Conservation (phyloP, 352 stramenopile species). For the Globisporangium alternatum region DNA sequence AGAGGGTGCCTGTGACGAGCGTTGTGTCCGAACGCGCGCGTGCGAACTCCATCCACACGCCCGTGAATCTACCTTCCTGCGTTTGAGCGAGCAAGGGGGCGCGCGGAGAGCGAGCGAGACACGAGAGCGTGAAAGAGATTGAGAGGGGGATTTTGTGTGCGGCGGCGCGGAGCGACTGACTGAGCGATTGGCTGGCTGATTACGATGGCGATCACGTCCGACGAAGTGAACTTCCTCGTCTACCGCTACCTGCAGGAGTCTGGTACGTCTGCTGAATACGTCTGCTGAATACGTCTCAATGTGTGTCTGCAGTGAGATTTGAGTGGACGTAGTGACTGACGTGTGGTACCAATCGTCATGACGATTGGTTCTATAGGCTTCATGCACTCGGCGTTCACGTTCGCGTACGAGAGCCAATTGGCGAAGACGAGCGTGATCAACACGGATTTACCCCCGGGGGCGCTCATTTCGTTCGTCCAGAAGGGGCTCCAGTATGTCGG, state of each 20-base stretch:
- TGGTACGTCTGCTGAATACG: conserved; percentile 38
- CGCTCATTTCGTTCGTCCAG: conserved; percentile 98
- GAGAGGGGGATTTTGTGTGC: background rate
- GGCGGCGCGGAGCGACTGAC: background rate
- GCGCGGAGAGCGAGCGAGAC: background rate
- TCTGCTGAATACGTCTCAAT: background rate
- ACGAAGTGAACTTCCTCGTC: conserved; percentile 98
- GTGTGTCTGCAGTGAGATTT: background rate
- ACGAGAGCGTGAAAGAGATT: background rate
- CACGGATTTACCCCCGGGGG: conserved; percentile 93
- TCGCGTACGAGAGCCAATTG: conserved; percentile 97
- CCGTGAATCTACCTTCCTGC: background rate
- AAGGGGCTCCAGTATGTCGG: conserved; percentile 96
- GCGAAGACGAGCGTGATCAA: conserved; percentile 92
- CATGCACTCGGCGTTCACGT: conserved; percentile 98
- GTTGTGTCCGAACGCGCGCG: background rate
- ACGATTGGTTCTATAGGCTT: conserved; percentile 63
- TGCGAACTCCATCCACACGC: background rate
- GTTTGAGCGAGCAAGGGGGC: background rate
- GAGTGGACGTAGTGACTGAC: background rate
- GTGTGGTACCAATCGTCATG: background rate
- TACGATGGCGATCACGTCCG: conserved; percentile 89
- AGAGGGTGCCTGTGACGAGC: background rate
- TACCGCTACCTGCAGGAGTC: conserved; percentile 98
- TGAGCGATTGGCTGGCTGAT: background rate